Base-by-base conservation (phyloP, 2,329 filamentous ascomycete genomes). In the Cladophialophora chaetospira region DNA sequence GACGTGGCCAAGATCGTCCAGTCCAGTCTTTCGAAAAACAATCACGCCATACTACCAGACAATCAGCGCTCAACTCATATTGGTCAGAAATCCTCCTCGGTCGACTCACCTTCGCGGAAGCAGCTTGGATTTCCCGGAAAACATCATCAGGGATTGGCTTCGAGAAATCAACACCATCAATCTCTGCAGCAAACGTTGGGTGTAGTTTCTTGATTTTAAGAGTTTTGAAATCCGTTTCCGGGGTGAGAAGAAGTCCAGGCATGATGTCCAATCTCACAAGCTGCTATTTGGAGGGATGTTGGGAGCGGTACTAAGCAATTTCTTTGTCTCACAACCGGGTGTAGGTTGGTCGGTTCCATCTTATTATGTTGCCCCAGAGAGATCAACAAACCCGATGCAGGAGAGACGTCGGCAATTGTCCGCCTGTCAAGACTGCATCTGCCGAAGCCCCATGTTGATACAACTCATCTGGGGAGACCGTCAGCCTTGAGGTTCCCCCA, bases 31-130 rank as follows among this genome's bases (percentile, higher is more conserved):
- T n/a, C 62, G 54, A 44, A 64, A 61, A 9, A 63, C 57, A 23
- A 63, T 46, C 13, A 63, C 57, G 11, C 60, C 60, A 51, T 60
- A 63, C 54, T 60, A 21, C n/a, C 5, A 84, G 81, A 0, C 83
- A 74, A n/a, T 81, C 77, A 25, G 40, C 40, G 19, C 21, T 23
- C 23, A 11, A 5, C 6, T 21, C 15, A 15, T 23, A 33, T 8
- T 4, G 23, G 29, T 11, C 28, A 17, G 15, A 26, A 5, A 42
- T 26, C 17, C 48, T 23, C 17, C 26, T 15, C 9, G 3, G 21
- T 6, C 6, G 15, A 4, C 8, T 81, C 49, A 73, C 72, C 60
- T 73, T 72, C 25, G 66, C 66, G 46, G 70, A 67, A 4, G 72
- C 72, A 17, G 60, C 61, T 9, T 63, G 50, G 31, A 75, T 69